These are phyloP conservation scores for Ochetophila trinervis DNA, from an alignment of 306 rosid genomes.

Conservation along the genomic window DNA sequence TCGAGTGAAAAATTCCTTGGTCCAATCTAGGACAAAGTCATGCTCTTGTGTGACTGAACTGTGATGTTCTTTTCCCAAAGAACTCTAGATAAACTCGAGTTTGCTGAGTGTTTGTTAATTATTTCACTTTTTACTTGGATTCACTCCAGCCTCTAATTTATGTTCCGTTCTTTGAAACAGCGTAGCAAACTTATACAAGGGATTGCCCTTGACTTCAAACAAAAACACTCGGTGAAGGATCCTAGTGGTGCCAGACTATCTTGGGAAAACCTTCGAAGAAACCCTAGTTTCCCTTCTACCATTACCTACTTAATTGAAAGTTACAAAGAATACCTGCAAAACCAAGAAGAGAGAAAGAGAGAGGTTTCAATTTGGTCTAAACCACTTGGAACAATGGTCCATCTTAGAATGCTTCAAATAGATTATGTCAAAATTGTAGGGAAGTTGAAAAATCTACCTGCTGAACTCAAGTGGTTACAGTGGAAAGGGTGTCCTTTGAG, in stretches of 20 bases:
- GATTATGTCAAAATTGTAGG: slow-evolving; percentile 51
- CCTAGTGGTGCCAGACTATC: slow-evolving; percentile 19
- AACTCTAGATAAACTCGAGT: too few species aligned
- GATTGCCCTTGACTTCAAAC: slow-evolving; percentile 44
- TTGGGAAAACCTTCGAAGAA: slow-evolving; percentile 18
- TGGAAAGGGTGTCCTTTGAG: slow-evolving; percentile 61
- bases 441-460: slow-evolving; percentile 35
- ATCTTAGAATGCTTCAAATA: slow-evolving; percentile 52
- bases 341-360: slow-evolving; percentile 23
- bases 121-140: not conserved
- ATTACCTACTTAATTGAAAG: slow-evolving; percentile 30
- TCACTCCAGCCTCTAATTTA: not conserved
- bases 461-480: slow-evolving; percentile 59
- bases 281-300: slow-evolving; percentile 27
- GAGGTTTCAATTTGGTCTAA: slow-evolving; percentile 30
- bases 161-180: slow-evolving; percentile 26
- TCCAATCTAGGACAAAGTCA: too few species aligned
- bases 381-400: slow-evolving; percentile 41
- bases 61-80: too few species aligned
- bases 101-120: too few species aligned
- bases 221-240: not conserved
- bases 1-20: too few species aligned
- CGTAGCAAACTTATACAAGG: slow-evolving; percentile 42
- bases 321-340: slow-evolving; percentile 23
- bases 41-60: too few species aligned